These are phyloP conservation scores for Russula sp. DNA, from an alignment of 768 basidiomycete species.

Conservation along the genomic window DNA sequence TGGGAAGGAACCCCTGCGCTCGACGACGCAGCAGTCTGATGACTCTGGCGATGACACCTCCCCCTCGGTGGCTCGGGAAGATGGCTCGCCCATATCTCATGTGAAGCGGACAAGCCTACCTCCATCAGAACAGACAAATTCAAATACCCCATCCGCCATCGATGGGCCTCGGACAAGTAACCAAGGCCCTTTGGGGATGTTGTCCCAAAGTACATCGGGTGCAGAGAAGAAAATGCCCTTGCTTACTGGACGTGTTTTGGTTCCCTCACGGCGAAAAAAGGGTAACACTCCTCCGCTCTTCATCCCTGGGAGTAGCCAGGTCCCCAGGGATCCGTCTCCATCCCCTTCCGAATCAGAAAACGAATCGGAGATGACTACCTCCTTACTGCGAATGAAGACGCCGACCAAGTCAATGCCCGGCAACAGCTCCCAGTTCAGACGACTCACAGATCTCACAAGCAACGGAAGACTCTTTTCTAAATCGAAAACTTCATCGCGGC, in stretches of 20 bases:
- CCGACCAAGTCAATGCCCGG: slow-evolving; percentile 3
- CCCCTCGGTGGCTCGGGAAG: slow-evolving; percentile 4
- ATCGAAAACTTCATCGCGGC: neutral
- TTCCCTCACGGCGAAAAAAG: neutral
- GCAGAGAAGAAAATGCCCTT: neutral
- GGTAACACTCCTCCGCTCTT: slow-evolving; percentile 17
- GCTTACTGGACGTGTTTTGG: neutral
- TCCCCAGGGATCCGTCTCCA: neutral
- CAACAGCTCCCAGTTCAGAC: slow-evolving; percentile 5
- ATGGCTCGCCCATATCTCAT: slow-evolving; percentile 8
- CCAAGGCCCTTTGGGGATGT: slow-evolving; percentile 1
- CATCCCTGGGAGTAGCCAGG: slow-evolving; percentile 28
- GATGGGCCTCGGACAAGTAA: slow-evolving; percentile 20
- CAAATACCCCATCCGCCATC: slow-evolving; percentile 1
- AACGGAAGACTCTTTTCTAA: slow-evolving; percentile 20
- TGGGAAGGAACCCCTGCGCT: neutral
- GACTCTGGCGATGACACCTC: slow-evolving; percentile 1
- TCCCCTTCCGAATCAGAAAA: slow-evolving; percentile 22
- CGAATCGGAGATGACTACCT: slow-evolving; percentile 7
- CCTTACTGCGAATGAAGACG: slow-evolving; percentile 14
- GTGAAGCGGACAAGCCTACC: slow-evolving; percentile 16
- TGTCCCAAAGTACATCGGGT: neutral
- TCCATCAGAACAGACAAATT: slow-evolving; percentile 4
- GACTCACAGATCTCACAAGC: slow-evolving; percentile 22
- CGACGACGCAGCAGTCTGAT: neutral